phyloP scores from a whole-genome alignment of 2,329 filamentous ascomycete genomes.

The Drechslerella coelobrocha region DNA sequence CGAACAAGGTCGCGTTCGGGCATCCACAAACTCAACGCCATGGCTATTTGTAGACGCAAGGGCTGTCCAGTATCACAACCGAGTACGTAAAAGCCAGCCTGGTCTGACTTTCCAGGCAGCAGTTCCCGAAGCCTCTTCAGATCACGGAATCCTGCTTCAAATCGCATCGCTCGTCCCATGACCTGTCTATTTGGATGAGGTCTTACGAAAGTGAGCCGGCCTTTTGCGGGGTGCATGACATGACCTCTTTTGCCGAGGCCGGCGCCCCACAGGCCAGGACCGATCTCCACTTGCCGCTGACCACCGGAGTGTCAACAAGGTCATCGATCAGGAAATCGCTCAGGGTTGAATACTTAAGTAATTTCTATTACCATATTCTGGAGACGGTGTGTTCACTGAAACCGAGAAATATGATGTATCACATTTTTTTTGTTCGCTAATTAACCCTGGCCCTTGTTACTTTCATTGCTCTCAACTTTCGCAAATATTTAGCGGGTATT shows the following conservation, averaged over 20 bases:
- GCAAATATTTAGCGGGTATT: constrained; percentile 29
- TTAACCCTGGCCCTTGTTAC: constrained; percentile 6
- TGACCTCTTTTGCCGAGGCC: constrained; percentile 41
- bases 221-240: constrained; percentile 51
- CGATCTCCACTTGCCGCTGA: constrained; percentile 48
- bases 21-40: no score
- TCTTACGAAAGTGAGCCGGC: not conserved
- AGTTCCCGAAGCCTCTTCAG: not conserved
- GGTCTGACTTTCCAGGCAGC: constrained; percentile 1
- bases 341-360: constrained; percentile 46
- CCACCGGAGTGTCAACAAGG: constrained; percentile 42
- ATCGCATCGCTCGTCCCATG: not conserved
- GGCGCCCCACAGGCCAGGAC: constrained; percentile 17
- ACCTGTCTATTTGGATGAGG: not conserved
- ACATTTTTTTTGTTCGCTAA: constrained; percentile 22
- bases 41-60: no score
- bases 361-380: constrained; percentile 47
- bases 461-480: constrained; percentile 13
- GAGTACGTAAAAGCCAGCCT: not conserved
- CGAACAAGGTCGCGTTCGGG: no score
- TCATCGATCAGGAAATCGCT: constrained; percentile 36
- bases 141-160: not conserved
- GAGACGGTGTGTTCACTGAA: constrained; percentile 10
- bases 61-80: no score
- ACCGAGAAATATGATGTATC: constrained; percentile 14